Conservation (phyloP, 352 stramenopile species). For the Globisporangium alternatum region DNA sequence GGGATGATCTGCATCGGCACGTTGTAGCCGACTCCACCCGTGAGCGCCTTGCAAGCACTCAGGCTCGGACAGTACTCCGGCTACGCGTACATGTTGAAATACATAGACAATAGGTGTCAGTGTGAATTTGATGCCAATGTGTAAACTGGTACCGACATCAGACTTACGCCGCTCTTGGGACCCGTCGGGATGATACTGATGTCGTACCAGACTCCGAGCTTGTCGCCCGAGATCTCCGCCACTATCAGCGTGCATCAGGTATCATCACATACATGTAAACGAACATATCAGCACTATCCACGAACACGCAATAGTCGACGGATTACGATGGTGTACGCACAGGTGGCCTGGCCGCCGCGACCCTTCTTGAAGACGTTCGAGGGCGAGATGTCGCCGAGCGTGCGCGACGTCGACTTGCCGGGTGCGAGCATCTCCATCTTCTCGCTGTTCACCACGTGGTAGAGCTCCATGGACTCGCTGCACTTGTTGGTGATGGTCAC, state of each 20-base stretch:
- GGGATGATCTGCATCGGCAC: slow-evolving; percentile 61
- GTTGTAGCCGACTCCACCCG: slow-evolving; percentile 63
- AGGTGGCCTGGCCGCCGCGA: slow-evolving; percentile 45
- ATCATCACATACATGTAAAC: slow-evolving; percentile 14
- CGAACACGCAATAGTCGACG: not conserved
- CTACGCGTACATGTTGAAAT: slow-evolving; percentile 14
- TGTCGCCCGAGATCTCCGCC: slow-evolving; percentile 55
- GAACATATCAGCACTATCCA: slow-evolving; percentile 7
- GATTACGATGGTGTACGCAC: slow-evolving; percentile 28
- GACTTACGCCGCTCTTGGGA: not conserved
- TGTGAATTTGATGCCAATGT: not conserved
- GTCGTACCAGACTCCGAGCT: slow-evolving; percentile 47
- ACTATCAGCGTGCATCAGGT: slow-evolving; percentile 25
- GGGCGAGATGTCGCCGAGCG: slow-evolving; percentile 25
- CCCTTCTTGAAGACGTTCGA: slow-evolving; percentile 56
- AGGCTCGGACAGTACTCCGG: slow-evolving; percentile 51
- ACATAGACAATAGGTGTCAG: not conserved
- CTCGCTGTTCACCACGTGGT: slow-evolving; percentile 27
- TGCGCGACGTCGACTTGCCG: slow-evolving; percentile 29
- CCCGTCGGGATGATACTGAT: slow-evolving; percentile 80
- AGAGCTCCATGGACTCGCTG: slow-evolving; percentile 35
- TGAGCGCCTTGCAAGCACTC: slow-evolving; percentile 50
- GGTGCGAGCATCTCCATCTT: slow-evolving; percentile 24
- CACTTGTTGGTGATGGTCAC: slow-evolving; percentile 65
- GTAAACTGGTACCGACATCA: not conserved